Conservation (phyloP, 1,284 basidiomycete genomes). For the Ceratobasidium sp. region DNA sequence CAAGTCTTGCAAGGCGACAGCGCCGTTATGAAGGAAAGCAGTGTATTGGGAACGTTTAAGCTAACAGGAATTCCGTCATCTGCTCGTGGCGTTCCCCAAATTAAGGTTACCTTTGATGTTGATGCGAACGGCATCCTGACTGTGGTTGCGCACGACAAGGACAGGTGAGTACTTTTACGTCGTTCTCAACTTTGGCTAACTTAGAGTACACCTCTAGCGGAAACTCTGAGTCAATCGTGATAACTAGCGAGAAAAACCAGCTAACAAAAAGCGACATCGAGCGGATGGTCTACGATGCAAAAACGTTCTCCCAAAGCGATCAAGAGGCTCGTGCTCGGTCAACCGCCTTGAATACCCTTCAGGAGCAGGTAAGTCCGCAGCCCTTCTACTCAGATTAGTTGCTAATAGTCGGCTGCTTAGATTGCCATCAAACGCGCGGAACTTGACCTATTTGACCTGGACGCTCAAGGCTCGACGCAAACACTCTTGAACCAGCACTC, state of each 20-base stretch:
- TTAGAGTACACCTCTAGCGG: constrained; percentile 68
- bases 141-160: constrained; percentile 92
- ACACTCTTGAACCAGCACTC: constrained; percentile 79
- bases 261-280: constrained; percentile 86
- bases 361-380: constrained; percentile 67
- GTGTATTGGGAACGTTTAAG: constrained; percentile 89
- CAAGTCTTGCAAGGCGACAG: constrained; percentile 73
- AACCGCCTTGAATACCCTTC: constrained; percentile 84
- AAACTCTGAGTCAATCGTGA: background rate
- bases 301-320: constrained; percentile 95
- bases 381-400: background rate
- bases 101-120: constrained; percentile 96
- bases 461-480: constrained; percentile 74
- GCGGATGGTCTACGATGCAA: constrained; percentile 98
- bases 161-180: constrained; percentile 86
- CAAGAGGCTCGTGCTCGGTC: constrained; percentile 93
- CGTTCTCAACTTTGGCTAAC: constrained; percentile 91
- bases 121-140: constrained; percentile 97
- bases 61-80: constrained; percentile 96
- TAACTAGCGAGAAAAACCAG: constrained; percentile 81
- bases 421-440: background rate
- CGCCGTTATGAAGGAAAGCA: constrained; percentile 69
- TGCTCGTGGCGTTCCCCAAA: constrained; percentile 95
- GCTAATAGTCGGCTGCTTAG: background rate
- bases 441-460: constrained; percentile 59